Percentiles rank a stretch among this genome's conserved stretches.
phyloP scores from a whole-genome alignment of 164 flowering plant genomes.

The Piper longum region DNA sequence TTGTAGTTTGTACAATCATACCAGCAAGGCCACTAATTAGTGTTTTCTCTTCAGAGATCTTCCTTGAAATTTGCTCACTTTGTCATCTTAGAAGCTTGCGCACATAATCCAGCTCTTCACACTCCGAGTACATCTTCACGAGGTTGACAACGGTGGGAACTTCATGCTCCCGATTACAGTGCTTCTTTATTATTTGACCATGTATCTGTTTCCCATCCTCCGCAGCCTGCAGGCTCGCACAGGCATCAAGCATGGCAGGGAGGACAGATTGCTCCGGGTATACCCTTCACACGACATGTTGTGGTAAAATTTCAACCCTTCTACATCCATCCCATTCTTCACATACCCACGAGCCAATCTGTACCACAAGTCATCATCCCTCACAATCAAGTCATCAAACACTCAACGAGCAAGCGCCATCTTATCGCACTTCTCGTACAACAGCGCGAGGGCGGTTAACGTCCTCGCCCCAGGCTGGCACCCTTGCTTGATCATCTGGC shows the following conservation, averaged over 20 bases:
- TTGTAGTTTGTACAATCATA: too few species aligned
- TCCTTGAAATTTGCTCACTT: not conserved
- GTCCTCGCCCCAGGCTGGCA: constrained; percentile 7
- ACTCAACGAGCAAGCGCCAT: constrained; percentile 10
- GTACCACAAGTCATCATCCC: constrained; percentile 4
- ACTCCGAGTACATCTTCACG: constrained; percentile 1
- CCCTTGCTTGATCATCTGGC: constrained; percentile 17
- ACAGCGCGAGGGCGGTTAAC: constrained; percentile 2
- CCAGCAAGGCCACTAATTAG: not conserved
- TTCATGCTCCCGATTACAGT: not conserved
- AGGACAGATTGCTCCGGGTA: constrained; percentile 1
- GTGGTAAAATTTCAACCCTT: constrained; percentile 3
- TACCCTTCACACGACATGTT: constrained; percentile 3
- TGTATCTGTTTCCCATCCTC: constrained; percentile 7
- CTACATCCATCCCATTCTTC: constrained; percentile 2
- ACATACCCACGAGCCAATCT: constrained; percentile 8
- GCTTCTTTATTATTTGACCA: not conserved
- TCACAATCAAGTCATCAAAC: constrained; percentile 6
- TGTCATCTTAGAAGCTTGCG: constrained; percentile 2
- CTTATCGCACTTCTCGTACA: constrained; percentile 14
- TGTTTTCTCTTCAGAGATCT: not conserved
- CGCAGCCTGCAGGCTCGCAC: not conserved
- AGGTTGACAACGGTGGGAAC: not conserved
- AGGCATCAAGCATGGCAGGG: constrained; percentile 5
- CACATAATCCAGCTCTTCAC: constrained; percentile 3